phyloP scores from a whole-genome alignment of 106 monocot species.

The Ottelia alismoides region DNA sequence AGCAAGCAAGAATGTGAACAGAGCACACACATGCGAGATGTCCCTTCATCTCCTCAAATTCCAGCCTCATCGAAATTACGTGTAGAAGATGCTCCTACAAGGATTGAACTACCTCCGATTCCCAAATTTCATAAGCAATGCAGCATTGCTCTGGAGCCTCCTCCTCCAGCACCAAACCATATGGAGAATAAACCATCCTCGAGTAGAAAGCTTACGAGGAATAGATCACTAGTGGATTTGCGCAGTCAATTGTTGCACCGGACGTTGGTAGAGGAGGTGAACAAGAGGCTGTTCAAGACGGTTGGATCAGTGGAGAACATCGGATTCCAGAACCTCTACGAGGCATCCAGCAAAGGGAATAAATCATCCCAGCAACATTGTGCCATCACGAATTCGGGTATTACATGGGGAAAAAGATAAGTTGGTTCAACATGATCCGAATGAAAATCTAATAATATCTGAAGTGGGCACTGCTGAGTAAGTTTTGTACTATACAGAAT shows the following conservation, averaged over 20 bases:
- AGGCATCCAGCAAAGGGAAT: neutral
- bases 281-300: slow-evolving; percentile 58
- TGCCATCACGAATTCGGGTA: no score
- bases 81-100: slow-evolving; percentile 12
- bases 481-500: no score
- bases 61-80: slow-evolving; percentile 26
- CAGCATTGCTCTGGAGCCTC: slow-evolving; percentile 10
- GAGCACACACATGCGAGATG: neutral
- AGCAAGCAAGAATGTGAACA: slow-evolving; percentile 28
- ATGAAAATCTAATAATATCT: no score
- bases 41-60: neutral
- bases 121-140: slow-evolving; percentile 16
- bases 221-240: slow-evolving; percentile 48
- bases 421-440: no score
- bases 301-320: slow-evolving; percentile 57
- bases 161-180: slow-evolving; percentile 3
- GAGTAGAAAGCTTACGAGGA: slow-evolving; percentile 22
- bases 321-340: slow-evolving; percentile 16
- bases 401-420: no score
- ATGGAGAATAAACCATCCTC: no score
- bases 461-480: no score
- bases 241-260: slow-evolving; percentile 56
- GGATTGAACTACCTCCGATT: no score
- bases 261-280: slow-evolving; percentile 48
- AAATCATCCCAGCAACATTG: no score